phyloP scores from a whole-genome alignment of 129 eudicot species.

The Rutidosis leptorrhynchoides region DNA sequence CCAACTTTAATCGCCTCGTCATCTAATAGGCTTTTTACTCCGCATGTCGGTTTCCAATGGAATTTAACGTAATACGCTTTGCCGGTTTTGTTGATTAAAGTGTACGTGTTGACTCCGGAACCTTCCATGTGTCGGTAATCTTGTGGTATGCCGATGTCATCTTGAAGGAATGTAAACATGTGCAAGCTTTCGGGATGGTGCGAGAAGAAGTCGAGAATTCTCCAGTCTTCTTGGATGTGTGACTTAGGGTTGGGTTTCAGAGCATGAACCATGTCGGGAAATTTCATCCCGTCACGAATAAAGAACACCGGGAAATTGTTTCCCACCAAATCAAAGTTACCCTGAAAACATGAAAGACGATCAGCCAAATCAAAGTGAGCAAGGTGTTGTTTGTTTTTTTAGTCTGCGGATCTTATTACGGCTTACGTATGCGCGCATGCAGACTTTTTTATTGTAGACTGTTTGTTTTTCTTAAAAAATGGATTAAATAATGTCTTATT shows the following conservation, averaged over 20 bases:
- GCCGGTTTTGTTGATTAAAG: constrained; percentile 63
- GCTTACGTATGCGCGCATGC: too few species aligned
- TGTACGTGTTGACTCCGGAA: constrained; percentile 74
- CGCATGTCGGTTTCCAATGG: constrained; percentile 86
- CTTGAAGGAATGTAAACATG: constrained; percentile 76
- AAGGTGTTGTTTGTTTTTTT: too few species aligned
- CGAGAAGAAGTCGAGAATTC: constrained; percentile 68
- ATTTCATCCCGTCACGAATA: constrained; percentile 75
- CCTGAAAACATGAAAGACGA: constrained; percentile 36
- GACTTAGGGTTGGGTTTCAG: constrained; percentile 83
- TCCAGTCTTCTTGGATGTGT: constrained; percentile 84
- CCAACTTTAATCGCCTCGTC: constrained; percentile 65
- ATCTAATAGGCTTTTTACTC: constrained; percentile 55
- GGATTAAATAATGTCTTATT: too few species aligned
- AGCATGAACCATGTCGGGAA: constrained; percentile 85
- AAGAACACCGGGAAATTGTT: constrained; percentile 89
- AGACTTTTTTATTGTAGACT: too few species aligned
- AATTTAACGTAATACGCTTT: constrained; percentile 69
- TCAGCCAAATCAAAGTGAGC: background rate
- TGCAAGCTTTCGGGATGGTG: constrained; percentile 75
- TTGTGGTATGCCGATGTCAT: constrained; percentile 73
- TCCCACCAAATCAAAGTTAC: constrained; percentile 84
- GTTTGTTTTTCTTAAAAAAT: too few species aligned
- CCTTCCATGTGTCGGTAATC: constrained; percentile 87
- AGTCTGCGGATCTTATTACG: too few species aligned